Evolutionary conservation across 1,284 basidiomycete genomes (phyloP).

Genomic region (Caloboletus firmus): DNA sequence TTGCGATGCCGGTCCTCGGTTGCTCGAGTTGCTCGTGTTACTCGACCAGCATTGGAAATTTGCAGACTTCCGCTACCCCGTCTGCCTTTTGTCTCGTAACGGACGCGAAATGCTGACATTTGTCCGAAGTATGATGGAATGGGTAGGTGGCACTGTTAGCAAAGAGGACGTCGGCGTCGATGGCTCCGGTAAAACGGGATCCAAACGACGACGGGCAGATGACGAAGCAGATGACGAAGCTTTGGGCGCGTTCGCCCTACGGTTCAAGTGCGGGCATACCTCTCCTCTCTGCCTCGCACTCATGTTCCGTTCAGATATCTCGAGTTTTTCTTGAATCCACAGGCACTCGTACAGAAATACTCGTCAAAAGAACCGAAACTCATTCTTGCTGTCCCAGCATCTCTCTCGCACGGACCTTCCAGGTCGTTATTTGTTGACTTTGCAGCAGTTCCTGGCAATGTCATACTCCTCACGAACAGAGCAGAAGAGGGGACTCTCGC

Average conservation of each 20-base stretch:
- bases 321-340: constrained; percentile 85
- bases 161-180: constrained; percentile 86
- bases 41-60: constrained; percentile 98
- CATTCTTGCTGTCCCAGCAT: constrained; percentile 90
- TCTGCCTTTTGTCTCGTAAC: constrained; percentile 89
- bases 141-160: constrained; percentile 92
- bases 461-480: constrained; percentile 78
- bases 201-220: constrained; percentile 62
- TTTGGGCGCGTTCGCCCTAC: constrained; percentile 70
- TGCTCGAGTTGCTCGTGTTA: constrained; percentile 91
- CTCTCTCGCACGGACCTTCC: constrained; percentile 91
- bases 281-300: background rate
- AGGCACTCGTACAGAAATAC: constrained; percentile 78
- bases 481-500: constrained; percentile 82
- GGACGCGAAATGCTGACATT: constrained; percentile 94
- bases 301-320: constrained; percentile 60
- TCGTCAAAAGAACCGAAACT: constrained; percentile 88
- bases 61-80: constrained; percentile 75
- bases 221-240: constrained; percentile 73
- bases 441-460: constrained; percentile 77
- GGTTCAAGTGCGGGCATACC: constrained; percentile 58
- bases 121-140: constrained; percentile 97
- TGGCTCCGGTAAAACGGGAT: constrained; percentile 50
- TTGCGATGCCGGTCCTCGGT: constrained; percentile 89
- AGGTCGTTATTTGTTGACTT: constrained; percentile 84